Conservation (phyloP, 768 basidiomycete genomes). For the Punctularia strigosozonata region DNA sequence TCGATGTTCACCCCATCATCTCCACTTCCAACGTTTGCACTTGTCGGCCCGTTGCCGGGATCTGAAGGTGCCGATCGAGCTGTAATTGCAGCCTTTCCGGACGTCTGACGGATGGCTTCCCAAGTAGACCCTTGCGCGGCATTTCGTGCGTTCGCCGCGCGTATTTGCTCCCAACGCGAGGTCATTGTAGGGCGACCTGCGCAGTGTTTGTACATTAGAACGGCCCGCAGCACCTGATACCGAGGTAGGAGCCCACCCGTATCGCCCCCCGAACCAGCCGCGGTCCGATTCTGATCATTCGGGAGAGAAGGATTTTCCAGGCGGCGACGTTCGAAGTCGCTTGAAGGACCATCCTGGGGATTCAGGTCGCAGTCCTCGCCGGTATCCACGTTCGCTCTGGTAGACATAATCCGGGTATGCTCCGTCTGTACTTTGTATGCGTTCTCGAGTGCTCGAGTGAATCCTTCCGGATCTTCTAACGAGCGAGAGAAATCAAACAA, state of each 20-base stretch:
- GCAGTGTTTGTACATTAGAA: too few relatives aligned
- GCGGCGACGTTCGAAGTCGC: too few relatives aligned
- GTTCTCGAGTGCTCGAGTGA: slow-evolving; percentile 20
- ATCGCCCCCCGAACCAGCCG: too few relatives aligned
- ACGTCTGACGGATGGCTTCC: slow-evolving; percentile 51
- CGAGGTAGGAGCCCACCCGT: too few relatives aligned
- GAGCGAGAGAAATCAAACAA: slow-evolving; percentile 19
- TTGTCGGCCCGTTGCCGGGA: slow-evolving; percentile 2
- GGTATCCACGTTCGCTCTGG: slow-evolving; percentile 7
- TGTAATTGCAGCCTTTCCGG: slow-evolving; percentile 29
- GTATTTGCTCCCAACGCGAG: slow-evolving; percentile 55
- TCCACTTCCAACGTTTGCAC: too few relatives aligned
- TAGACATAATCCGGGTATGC: slow-evolving; percentile 5
- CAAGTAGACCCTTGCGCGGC: slow-evolving; percentile 40
- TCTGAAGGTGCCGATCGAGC: slow-evolving; percentile 8
- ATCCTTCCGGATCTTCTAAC: slow-evolving; percentile 19
- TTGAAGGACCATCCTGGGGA: too few relatives aligned
- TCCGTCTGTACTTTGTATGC: slow-evolving; percentile 14
- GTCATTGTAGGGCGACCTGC: too few relatives aligned
- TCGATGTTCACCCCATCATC: slow-evolving; percentile 13
- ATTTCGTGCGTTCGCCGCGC: slow-evolving; percentile 35
- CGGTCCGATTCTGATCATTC: too few relatives aligned
- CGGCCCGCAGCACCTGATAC: too few relatives aligned
- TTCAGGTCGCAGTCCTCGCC: slow-evolving; percentile 6
- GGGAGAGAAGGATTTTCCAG: too few relatives aligned